Evolutionary conservation across 495 filamentous ascomycete genomes (phyloP), one percentile per base, ranked within the genome.

Genomic region (Talaromyces borbonicus): DNA sequence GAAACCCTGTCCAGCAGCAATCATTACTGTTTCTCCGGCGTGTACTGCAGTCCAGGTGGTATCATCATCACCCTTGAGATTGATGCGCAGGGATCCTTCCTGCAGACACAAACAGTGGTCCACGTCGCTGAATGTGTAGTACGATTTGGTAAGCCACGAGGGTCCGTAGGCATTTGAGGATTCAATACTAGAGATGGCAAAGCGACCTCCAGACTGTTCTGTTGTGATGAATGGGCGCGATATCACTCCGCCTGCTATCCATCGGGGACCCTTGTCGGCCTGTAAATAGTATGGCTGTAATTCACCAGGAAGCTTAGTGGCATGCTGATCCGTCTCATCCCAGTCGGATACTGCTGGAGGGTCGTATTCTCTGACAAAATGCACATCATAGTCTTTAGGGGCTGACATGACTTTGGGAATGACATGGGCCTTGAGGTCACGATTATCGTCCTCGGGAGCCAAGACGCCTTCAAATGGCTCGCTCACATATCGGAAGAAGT

Each of bases 391-490:
- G 48, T 72, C 57, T 8, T 61, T 67, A 29, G 68, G 66, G 1
- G 68, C 71, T n/a, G 67, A 66, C 61, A 69, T 72, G 4, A 74
- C 59, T 50, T 69, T 72, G n/a, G 69, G 69, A 32, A 73, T 68
- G 30, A 74, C 39, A 5, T 63, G 47, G 8, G 61, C 56, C 38
- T 65, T 66, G 14, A 63, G 51, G 50, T 67, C 67, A 8, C 70
- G 62, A 25, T 64, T 46, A 43, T 73, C 70, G 39, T 43, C 53
- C 33, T 70, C 68, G 8, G 75, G 73, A 27, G 71, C 68, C 24
- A 77, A 57, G 42, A 75, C 49, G 15, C 74, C 66, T n/a, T 60
- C 60, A 46, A 65, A 74, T 16, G 66, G 60, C 52, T 73, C 70
- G 20, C 64, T 66, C 33, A 73, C 60, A 48, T 71, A 59, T 33